Evolutionary conservation across 176 grass and related monocot species (phyloP).

Genomic region (barley (Hordeum vulgare)): MorexV3_pseudomolecules_assembly NC_058518.1:506446821-506447320

Average conservation of each 20-base stretch:
- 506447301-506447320: slow-evolving; percentile 85
- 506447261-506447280: slow-evolving; percentile 89
- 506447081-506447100: too few species aligned
- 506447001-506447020: not conserved
- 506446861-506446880: not conserved
- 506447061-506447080: not conserved
- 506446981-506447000: too few species aligned
- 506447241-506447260: slow-evolving; percentile 70
- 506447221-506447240: not conserved
- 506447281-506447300: slow-evolving; percentile 83
- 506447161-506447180: not conserved
- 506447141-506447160: not conserved
- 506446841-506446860: not conserved
- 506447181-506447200: not conserved
- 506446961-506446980: not conserved
- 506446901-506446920: not conserved
- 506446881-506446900: not conserved
- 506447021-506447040: too few species aligned
- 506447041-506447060: not conserved
- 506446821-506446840: not conserved
- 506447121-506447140: not conserved
- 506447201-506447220: not conserved
- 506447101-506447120: not conserved
- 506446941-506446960: not conserved
- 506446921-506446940: not conserved